Conservation (phyloP, 2,329 filamentous ascomycete genomes). For the Neurospora crassa region DNA sequence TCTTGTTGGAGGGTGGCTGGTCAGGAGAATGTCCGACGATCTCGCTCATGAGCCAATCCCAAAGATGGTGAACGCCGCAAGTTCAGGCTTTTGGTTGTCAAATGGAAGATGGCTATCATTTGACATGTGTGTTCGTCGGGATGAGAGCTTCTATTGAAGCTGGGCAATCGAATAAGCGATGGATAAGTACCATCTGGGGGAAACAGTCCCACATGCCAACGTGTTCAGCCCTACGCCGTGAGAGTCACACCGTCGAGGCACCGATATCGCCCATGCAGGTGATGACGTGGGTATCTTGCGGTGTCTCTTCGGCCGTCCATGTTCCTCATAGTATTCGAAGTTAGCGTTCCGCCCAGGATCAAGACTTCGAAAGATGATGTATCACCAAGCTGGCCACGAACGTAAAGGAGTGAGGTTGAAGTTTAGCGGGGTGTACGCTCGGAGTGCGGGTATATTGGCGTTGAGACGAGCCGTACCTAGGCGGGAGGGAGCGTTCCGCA, state of each 20-base stretch:
- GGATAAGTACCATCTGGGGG: background rate
- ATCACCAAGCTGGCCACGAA: background rate
- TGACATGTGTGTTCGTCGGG: background rate
- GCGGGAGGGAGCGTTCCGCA: too few relatives aligned
- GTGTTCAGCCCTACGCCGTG: background rate
- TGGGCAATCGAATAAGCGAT: background rate
- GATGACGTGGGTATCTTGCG: background rate
- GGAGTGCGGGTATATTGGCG: background rate
- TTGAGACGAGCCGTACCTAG: background rate
- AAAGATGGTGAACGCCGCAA: background rate
- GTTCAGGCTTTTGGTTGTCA: background rate
- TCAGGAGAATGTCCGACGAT: background rate
- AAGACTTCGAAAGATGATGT: background rate
- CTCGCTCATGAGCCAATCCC: background rate
- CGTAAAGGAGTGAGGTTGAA: background rate
- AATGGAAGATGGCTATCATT: background rate
- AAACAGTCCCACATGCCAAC: background rate
- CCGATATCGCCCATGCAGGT: background rate
- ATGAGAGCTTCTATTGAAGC: background rate
- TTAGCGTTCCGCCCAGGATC: background rate
- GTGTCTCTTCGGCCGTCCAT: background rate
- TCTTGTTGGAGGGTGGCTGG: background rate
- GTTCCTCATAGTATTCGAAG: background rate
- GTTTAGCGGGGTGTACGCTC: background rate
- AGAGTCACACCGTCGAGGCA: background rate